Conservation (phyloP, 148 eudicot species). For the Gaultheria prostrata region DNA sequence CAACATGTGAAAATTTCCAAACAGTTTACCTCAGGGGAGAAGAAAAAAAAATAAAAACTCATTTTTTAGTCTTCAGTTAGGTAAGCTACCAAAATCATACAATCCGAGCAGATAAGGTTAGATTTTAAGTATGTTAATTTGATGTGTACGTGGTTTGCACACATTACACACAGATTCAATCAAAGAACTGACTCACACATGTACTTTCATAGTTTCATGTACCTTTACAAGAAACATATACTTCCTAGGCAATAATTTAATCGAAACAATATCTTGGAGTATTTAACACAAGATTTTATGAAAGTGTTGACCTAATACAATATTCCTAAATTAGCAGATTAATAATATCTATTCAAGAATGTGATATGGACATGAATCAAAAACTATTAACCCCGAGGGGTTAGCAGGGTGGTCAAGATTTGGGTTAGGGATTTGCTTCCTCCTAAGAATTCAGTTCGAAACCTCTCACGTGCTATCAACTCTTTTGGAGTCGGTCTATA, state of each 20-base stretch:
- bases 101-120: conserved; percentile 14
- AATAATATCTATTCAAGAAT: neutral
- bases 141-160: conserved; percentile 6
- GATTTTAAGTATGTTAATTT: neutral
- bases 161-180: neutral
- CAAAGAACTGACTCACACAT: too few species aligned
- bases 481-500: too few species aligned
- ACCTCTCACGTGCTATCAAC: too few species aligned
- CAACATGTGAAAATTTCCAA: neutral
- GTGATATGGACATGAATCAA: too few species aligned
- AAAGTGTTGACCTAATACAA: neutral
- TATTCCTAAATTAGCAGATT: neutral
- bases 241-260: neutral
- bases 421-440: too few species aligned
- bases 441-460: too few species aligned
- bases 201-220: neutral
- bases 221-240: neutral
- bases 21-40: neutral
- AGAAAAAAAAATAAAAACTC: conserved; percentile 11
- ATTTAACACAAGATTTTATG: neutral
- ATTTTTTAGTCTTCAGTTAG: conserved; percentile 35
- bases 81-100: conserved; percentile 38
- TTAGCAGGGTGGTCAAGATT: too few species aligned
- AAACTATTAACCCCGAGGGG: too few species aligned
- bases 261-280: neutral